These are phyloP conservation scores for Colletotrichum noveboracense DNA, from an alignment of 2,329 filamentous ascomycete genomes.

Conservation along the genomic window DNA sequence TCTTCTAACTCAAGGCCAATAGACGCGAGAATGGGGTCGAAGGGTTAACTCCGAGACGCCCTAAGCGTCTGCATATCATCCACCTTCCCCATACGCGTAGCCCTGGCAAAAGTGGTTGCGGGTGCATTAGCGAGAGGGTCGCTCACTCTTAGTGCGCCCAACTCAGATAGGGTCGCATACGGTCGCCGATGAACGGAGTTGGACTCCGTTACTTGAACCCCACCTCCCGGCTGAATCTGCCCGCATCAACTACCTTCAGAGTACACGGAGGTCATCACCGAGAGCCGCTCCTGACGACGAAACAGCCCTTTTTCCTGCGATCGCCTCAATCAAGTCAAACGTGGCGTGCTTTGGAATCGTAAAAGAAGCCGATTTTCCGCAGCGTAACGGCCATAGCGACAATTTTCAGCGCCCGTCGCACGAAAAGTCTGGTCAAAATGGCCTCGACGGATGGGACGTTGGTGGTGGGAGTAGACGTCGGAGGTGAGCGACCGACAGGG, in stretches of 20 bases:
- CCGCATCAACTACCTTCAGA: not conserved
- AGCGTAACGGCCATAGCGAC: not conserved
- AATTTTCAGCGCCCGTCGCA: not conserved
- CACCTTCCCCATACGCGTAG: not conserved
- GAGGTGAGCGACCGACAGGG: constrained; percentile 3
- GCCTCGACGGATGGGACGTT: constrained; percentile 9
- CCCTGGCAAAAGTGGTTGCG: not conserved
- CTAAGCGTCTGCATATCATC: not conserved
- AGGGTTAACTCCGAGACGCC: constrained; percentile 6
- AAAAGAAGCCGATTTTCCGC: not conserved
- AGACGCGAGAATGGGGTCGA: not conserved
- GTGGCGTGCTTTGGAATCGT: not conserved
- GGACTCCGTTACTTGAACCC: not conserved
- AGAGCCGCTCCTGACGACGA: not conserved
- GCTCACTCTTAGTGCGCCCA: not conserved
- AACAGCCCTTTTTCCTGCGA: no score
- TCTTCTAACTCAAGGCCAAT: not conserved
- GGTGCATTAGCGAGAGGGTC: constrained; percentile 6
- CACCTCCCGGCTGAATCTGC: not conserved
- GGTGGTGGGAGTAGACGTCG: constrained; percentile 22
- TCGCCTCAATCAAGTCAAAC: not conserved
- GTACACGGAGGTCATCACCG: not conserved
- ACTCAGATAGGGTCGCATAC: not conserved
- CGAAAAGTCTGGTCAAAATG: not conserved
- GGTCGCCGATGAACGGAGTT: constrained; percentile 12